Conservation (phyloP, 345 rosid species). For the Zanthoxylum bungeanum region DNA sequence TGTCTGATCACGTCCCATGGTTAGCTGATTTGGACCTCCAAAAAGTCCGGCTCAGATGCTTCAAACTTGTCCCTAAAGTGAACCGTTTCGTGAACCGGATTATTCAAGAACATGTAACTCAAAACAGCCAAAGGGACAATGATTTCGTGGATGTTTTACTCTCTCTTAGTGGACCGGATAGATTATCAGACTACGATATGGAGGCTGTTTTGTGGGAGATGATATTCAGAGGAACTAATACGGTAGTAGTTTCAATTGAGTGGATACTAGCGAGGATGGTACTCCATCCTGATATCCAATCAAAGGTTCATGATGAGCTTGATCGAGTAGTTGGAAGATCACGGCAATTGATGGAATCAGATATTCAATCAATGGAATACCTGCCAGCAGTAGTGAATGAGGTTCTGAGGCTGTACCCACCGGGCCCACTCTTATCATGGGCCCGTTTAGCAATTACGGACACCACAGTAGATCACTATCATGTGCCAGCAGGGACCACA, state of each 20-base stretch:
- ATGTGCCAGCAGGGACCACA: slow-evolving; percentile 42
- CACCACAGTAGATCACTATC: slow-evolving; percentile 28
- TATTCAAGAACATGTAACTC: too few relatives aligned
- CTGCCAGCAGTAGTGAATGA: slow-evolving; percentile 44
- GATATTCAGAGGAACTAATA: slow-evolving; percentile 60
- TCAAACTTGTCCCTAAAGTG: slow-evolving; percentile 39
- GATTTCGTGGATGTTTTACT: slow-evolving; percentile 39
- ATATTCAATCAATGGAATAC: too few relatives aligned
- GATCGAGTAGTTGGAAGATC: too few relatives aligned
- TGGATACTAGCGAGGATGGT: slow-evolving; percentile 59
- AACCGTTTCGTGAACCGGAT: slow-evolving; percentile 44
- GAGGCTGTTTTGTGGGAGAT: slow-evolving; percentile 37
- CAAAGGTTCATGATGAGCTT: too few relatives aligned
- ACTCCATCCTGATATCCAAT: slow-evolving; percentile 42
- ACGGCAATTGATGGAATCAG: too few relatives aligned
- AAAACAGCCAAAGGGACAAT: neutral
- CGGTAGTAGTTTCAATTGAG: slow-evolving; percentile 49
- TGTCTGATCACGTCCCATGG: slow-evolving; percentile 59
- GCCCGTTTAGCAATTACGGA: slow-evolving; percentile 44
- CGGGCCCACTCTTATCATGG: slow-evolving; percentile 62
- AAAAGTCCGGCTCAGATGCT: slow-evolving; percentile 41
- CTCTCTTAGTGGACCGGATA: slow-evolving; percentile 15
- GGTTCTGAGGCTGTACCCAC: slow-evolving; percentile 50
- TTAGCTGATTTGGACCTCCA: too few relatives aligned
- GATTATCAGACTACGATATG: slow-evolving; percentile 14